phyloP scores from a whole-genome alignment of 441 rosid genomes.

The Syzygium malaccense region DNA sequence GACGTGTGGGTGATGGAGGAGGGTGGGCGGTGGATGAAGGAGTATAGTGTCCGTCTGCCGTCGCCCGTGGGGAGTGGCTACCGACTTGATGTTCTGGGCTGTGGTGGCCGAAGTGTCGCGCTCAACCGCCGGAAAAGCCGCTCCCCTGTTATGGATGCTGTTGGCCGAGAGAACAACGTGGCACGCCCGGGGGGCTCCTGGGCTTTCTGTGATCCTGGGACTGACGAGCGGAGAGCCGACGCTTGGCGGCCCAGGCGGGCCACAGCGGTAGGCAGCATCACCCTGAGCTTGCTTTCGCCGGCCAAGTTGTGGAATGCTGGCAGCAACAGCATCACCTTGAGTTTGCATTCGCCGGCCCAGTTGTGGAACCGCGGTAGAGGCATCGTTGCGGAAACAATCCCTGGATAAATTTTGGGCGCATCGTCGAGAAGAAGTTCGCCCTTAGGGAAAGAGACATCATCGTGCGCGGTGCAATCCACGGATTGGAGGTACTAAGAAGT shows the following conservation, averaged over 20 bases:
- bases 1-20: not conserved
- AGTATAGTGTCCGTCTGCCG: not conserved
- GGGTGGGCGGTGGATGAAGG: not conserved
- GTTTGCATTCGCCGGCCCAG: not conserved
- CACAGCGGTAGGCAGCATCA: not conserved
- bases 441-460: too few relatives aligned
- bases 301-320: not conserved
- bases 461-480: too few relatives aligned
- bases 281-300: not conserved
- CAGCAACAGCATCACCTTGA: not conserved
- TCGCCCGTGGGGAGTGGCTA: not conserved
- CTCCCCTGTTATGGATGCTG: too few relatives aligned
- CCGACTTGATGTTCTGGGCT: not conserved
- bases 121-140: not conserved
- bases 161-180: not conserved
- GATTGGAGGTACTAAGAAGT: too few relatives aligned
- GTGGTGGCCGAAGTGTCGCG: not conserved
- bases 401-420: too few relatives aligned
- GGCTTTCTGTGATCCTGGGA: not conserved
- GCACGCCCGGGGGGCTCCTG: not conserved
- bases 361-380: not conserved
- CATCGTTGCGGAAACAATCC: not conserved
- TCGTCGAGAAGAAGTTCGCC: too few relatives aligned
- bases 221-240: not conserved
- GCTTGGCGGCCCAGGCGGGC: not conserved